Conservation (phyloP, 2,329 filamentous ascomycete genomes). For the Fusarium cicatricum region DNA sequence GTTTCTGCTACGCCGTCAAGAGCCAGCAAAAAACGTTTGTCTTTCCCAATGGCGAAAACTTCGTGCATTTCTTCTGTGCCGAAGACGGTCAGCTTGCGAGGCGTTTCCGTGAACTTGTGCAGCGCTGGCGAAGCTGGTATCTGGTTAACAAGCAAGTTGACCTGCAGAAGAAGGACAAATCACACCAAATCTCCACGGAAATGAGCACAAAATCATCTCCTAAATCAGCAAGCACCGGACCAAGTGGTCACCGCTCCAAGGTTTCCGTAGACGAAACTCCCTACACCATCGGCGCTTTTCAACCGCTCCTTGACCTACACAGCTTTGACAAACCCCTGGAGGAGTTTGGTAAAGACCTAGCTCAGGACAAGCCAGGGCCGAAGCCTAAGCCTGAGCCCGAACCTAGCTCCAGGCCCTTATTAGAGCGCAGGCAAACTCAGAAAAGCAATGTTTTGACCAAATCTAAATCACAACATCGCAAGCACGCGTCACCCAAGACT, state of each 20-base stretch:
- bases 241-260: slow-evolving; percentile 46
- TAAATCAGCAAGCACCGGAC: slow-evolving; percentile 19
- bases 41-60: slow-evolving; percentile 84
- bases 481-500: slow-evolving; percentile 15
- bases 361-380: slow-evolving; percentile 15
- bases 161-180: slow-evolving; percentile 51
- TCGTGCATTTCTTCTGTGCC: slow-evolving; percentile 90
- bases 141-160: slow-evolving; percentile 73
- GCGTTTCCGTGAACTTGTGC: slow-evolving; percentile 75
- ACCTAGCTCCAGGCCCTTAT: slow-evolving; percentile 20
- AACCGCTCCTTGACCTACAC: slow-evolving; percentile 71
- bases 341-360: slow-evolving; percentile 57
- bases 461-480: slow-evolving; percentile 43
- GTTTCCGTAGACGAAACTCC: slow-evolving; percentile 56
- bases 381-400: slow-evolving; percentile 32
- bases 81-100: slow-evolving; percentile 73
- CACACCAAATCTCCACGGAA: slow-evolving; percentile 16
- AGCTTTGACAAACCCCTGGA: slow-evolving; percentile 63
- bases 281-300: slow-evolving; percentile 73
- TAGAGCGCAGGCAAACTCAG: slow-evolving; percentile 23
- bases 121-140: slow-evolving; percentile 92
- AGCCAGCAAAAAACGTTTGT: slow-evolving; percentile 88
- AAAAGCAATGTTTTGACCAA: slow-evolving; percentile 23
- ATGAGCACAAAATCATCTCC: slow-evolving; percentile 15
- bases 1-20: slow-evolving; percentile 86